Base-by-base conservation (phyloP, 805 yeast genomes). In the Lachancea dasiensis region DNA sequence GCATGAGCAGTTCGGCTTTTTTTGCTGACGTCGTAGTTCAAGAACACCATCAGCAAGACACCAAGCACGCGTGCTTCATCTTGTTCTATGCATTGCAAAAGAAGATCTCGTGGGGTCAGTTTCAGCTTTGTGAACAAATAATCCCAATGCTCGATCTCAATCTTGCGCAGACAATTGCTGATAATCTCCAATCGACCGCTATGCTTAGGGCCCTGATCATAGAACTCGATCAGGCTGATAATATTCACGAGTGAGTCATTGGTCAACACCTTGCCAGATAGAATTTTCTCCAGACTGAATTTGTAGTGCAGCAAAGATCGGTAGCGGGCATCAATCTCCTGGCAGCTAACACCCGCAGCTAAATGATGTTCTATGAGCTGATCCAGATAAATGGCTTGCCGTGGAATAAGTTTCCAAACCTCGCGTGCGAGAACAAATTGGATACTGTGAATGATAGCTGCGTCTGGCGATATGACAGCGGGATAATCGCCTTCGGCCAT, bases 121-220 rank as follows among this genome's bases (percentile, higher is more conserved):
- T 45, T 28, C 13, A 57, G 36, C 28, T 46, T 47, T 9, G 39
- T 31, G 34, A 58, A 60, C 13, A 60, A 36, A 7, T 38, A 41
- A 18, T 50, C 52, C 64, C 64, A 60, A 36, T 56, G 54, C 36
- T 54, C 51, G 1, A 40, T 46, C 33, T 61, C 65, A 21, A 58
- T 58, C 36, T 61, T 61, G 31, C 65, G 47, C 29, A 61, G 33
- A 38, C 63, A 57, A 23, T 60, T 59, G 38, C 62, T 53, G 6
- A 58, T 45, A n/a, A 61, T 58, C 21, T 54, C 61, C 5, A 61
- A 43, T 13, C 42, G 32, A 20, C 39, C 41, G 10, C 39, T 44
- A 22, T 45, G 50, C 31, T 54, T 50, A 5, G 45, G 31, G 4
- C 37, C 38, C n/a, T 36, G 32, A 27, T 42, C 45, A 18, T 38